Conservation (phyloP, 345 rosid species). For the Brassica carinata region DNA sequence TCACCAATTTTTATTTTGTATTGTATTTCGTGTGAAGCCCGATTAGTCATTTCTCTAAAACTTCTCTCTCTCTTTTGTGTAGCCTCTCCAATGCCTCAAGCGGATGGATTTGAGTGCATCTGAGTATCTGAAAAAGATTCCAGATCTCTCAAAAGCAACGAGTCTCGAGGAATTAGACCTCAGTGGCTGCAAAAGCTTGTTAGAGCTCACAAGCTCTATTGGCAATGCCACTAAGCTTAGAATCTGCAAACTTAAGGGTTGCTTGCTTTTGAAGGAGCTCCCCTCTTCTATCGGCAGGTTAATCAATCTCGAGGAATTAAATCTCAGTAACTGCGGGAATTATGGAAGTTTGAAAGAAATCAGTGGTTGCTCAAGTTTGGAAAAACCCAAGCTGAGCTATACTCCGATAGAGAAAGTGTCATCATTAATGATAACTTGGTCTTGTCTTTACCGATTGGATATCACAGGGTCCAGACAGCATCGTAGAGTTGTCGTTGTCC, state of each 20-base stretch:
- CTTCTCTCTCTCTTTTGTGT: not conserved
- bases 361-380: conserved; percentile 17
- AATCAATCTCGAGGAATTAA: conserved; percentile 4
- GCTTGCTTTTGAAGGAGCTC: not conserved
- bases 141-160: not conserved
- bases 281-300: not conserved
- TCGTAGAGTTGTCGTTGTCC: not conserved
- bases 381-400: not conserved
- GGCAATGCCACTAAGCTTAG: conserved; percentile 17
- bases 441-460: not conserved
- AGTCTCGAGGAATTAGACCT: not conserved
- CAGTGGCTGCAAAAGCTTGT: not conserved
- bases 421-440: not conserved
- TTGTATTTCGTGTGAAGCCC: not conserved
- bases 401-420: conserved; percentile 25
- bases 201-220: conserved; percentile 8
- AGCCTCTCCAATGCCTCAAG: not conserved
- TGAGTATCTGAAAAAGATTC: not conserved
- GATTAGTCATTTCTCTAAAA: not conserved
- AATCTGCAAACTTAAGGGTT: not conserved
- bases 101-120: not conserved
- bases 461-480: not conserved
- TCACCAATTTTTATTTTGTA: not conserved
- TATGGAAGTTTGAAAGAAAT: not conserved
- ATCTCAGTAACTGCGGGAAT: not conserved